Base-by-base conservation (phyloP, 805 yeast genomes). In the Blastobotrys parvus region DNA sequence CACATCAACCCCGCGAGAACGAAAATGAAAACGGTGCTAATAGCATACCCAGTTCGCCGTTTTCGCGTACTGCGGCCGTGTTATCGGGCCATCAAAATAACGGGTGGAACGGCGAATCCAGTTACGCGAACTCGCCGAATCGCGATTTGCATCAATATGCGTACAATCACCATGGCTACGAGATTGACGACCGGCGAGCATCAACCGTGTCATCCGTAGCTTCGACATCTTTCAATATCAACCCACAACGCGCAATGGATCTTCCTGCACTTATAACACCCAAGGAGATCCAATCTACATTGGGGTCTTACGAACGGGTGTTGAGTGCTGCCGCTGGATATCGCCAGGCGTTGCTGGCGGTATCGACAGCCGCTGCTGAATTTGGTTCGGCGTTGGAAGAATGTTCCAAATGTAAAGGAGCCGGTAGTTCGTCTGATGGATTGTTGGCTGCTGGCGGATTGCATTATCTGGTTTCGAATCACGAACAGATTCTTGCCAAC, bases 381-480 rank as follows among this genome's bases (percentile, higher is more conserved):
- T 75, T 87, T 55, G 94, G 92, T 1, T 62, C 67, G 2, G 78
- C 89, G 1, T 64, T 87, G 42, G 92, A 84, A 54, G 70, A 68
- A 35, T 68, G 77, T 45, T 78, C 87, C 0, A 65, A 73, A 41
- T 69, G 77, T 49, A 77, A 78, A 56, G 86, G 86, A 11, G 72
- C 80, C 16, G 78, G 77, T 13, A 61, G 61, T 19, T 68, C 76
- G 1, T 72, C 80, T 2, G 82, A 81, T 50, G 86, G 86, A 6
- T 59, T 86, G 13, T 63, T 77, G 51, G 72, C 78, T 39, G 83
- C 89, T 2, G 80, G 87, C 34, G 94, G 95, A 0, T 64, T 87
- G 43, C 89, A 84, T 52, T 78, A 75, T 55, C 67, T 87, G 35
- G 72, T 84, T 16, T 78, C 90, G 0, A 85, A 84, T 57, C 92